These are phyloP conservation scores for Claviceps humidiphila DNA, from an alignment of 2,329 filamentous ascomycete genomes.

Conservation along the genomic window DNA sequence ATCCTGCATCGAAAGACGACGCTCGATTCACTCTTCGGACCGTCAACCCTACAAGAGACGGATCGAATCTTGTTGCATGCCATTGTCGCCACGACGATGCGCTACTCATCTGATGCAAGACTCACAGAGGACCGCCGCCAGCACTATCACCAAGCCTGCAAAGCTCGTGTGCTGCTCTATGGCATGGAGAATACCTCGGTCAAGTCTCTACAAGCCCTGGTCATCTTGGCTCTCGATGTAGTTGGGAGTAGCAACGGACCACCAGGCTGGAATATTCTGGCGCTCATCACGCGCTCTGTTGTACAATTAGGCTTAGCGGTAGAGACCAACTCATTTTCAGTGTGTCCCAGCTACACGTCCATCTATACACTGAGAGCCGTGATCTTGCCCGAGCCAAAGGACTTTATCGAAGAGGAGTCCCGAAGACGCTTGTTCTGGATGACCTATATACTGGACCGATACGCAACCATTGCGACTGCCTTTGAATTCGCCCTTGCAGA, in stretches of 20 bases:
- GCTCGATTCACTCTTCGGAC: constrained; percentile 68
- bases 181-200: constrained; percentile 84
- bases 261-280: constrained; percentile 83
- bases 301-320: constrained; percentile 79
- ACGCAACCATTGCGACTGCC: constrained; percentile 79
- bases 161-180: constrained; percentile 75
- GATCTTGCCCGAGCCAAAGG: constrained; percentile 67
- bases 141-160: constrained; percentile 68
- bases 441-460: constrained; percentile 80
- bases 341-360: constrained; percentile 67
- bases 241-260: constrained; percentile 81
- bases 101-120: constrained; percentile 66
- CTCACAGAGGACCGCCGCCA: constrained; percentile 60
- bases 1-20: constrained; percentile 80
- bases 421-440: constrained; percentile 83
- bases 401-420: constrained; percentile 84
- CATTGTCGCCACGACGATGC: constrained; percentile 76
- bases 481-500: constrained; percentile 87
- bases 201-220: constrained; percentile 72
- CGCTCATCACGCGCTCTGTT: constrained; percentile 75
- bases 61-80: constrained; percentile 76
- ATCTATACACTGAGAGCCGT: constrained; percentile 83
- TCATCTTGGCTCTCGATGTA: constrained; percentile 75
- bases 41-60: constrained; percentile 61
- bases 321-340: constrained; percentile 65